Base-by-base conservation (phyloP, 208 protist genomes). In the Trypanosoma boissoni region DNA sequence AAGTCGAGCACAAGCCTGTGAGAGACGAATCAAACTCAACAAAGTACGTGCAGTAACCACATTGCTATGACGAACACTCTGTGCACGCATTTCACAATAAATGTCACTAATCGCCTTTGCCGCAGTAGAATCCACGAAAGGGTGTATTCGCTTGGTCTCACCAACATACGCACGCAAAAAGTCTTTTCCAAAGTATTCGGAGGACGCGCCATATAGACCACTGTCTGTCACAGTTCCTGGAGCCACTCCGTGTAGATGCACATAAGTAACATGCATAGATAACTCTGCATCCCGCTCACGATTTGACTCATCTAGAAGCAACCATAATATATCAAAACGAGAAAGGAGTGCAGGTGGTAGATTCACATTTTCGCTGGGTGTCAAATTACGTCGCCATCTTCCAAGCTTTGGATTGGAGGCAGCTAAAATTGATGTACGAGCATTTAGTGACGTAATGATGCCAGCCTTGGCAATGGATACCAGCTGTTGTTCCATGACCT, bases 391-490 rank as follows among this genome's bases (percentile, higher is more conserved):
- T 59, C 99, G 94, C 81, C 98, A 99, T 3, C 97, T 78, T 23
- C 97, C 97, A 64, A 86, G 98, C 20, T 93, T 91, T 0, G 98
- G 99, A 76, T 99, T 99, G 8, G 98, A 98, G 0, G 99, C 98
- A 0, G 99, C 99, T 12, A 99, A 79, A 61, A 99, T 98, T 0
- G 97, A 92, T 1, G 97, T 98, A 31, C 98, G 85, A 1, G 98
- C 98, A 72, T 99, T 99, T 28, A 99, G 72, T 7, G 98, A 99
- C 0, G 98, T 99, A 46, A 98, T 99, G 60, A 99, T 99, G 46
- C 98, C 98, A 3, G 97, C 98, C 84, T 99, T 99, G 12, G 98
- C 98, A 68, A 99, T 98, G 7, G 97, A 99, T n/a, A 99, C 95
- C 24, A 98, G 98, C 76, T 99, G 98, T 76, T 99, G 98, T 72